Percentiles rank a stretch among this genome's conserved stretches.
Evolutionary conservation across 2,329 filamentous ascomycete species (phyloP).

Genomic region (Colletotrichum falcatum): DNA sequence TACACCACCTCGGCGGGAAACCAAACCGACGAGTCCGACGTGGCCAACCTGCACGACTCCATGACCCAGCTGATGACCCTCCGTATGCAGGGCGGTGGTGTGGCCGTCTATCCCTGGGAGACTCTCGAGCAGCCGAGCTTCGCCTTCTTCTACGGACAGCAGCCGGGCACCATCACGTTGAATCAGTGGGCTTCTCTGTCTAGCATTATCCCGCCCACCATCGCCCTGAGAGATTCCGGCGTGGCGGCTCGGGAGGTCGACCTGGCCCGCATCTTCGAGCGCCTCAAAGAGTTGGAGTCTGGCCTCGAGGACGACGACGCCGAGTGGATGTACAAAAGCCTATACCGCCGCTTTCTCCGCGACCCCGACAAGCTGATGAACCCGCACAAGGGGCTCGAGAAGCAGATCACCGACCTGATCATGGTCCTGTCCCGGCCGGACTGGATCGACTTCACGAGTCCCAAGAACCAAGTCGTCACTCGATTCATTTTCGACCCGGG

Average conservation of each 20-base stretch:
- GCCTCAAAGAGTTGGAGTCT: conserved; percentile 68
- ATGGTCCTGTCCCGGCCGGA: conserved; percentile 74
- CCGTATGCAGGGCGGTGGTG: conserved; percentile 57
- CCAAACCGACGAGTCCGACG: conserved; percentile 58
- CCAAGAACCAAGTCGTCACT: conserved; percentile 78
- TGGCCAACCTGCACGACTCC: conserved; percentile 62
- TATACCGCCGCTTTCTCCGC: conserved; percentile 76
- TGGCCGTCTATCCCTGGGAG: conserved; percentile 70
- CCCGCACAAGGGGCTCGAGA: conserved; percentile 74
- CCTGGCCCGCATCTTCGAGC: conserved; percentile 67
- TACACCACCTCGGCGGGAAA: conserved; percentile 65
- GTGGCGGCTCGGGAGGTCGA: conserved; percentile 71
- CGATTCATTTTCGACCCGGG: conserved; percentile 76
- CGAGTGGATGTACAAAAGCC: conserved; percentile 68
- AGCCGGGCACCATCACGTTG: conserved; percentile 77
- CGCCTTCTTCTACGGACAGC: conserved; percentile 73
- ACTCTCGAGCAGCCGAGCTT: conserved; percentile 81
- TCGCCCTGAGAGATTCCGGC: conserved; percentile 69
- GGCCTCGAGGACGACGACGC: conserved; percentile 69
- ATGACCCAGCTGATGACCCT: conserved; percentile 72
- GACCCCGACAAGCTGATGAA: conserved; percentile 72
- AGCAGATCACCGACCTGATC: conserved; percentile 79
- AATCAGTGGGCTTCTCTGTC: conserved; percentile 75
- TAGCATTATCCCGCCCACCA: conserved; percentile 66
- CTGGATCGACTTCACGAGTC: conserved; percentile 80